phyloP scores from a whole-genome alignment of 345 rosid genomes.

The Eucalyptus polyanthemos region DNA sequence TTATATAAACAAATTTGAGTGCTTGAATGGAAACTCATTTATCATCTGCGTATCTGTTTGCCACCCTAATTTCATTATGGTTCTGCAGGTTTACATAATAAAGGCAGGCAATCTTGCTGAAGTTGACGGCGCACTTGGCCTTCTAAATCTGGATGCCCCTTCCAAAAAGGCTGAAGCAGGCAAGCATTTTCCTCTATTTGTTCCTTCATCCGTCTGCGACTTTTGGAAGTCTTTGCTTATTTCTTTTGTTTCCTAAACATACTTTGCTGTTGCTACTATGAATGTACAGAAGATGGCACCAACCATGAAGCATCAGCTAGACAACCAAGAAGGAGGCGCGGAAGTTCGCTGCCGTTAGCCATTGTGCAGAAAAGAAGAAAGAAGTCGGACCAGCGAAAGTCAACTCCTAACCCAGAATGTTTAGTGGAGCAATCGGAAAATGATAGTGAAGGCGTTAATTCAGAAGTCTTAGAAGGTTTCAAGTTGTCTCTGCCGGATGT shows the following conservation, averaged over 20 bases:
- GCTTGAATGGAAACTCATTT: neutral
- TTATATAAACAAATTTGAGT: neutral
- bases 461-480: constrained; percentile 54
- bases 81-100: constrained; percentile 43
- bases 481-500: constrained; percentile 21
- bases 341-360: constrained; percentile 33
- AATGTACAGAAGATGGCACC: constrained; percentile 1
- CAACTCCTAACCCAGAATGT: constrained; percentile 3
- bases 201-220: neutral
- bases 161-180: constrained; percentile 39
- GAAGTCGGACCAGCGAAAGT: constrained; percentile 6
- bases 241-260: neutral
- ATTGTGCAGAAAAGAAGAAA: constrained; percentile 28
- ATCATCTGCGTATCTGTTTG: neutral
- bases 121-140: constrained; percentile 62
- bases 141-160: constrained; percentile 54
- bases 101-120: constrained; percentile 48
- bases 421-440: constrained; percentile 40
- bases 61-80: neutral
- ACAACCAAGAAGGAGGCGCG: constrained; percentile 26
- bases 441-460: constrained; percentile 58
- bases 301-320: neutral
- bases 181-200: constrained; percentile 2
- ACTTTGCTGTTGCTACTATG: neutral
- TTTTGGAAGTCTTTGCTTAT: neutral